phyloP scores from a whole-genome alignment of 495 filamentous ascomycete species.

The Talaromyces liani region DNA sequence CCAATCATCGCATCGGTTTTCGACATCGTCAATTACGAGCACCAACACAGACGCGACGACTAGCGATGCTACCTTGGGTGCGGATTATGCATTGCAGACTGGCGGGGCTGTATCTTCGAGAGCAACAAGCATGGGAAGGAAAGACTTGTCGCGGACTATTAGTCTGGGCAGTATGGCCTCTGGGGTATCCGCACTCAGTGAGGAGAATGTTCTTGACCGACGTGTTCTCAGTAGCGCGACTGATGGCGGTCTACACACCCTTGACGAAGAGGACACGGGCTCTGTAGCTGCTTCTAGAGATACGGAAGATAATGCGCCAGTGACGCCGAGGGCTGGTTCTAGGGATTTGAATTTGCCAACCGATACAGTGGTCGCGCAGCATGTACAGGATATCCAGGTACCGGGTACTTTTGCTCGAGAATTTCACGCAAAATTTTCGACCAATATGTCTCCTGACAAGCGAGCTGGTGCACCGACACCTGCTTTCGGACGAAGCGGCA shows the following conservation, averaged over 20 bases:
- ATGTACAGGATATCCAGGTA: constrained; percentile 80
- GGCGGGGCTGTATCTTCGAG: constrained; percentile 64
- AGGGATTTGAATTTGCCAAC: constrained; percentile 54
- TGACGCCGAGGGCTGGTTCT: constrained; percentile 42
- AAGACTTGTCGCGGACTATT: constrained; percentile 64
- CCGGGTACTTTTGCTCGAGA: constrained; percentile 83
- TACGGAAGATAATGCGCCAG: constrained; percentile 33
- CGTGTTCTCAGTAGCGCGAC: constrained; percentile 27
- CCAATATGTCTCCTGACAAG: constrained; percentile 49
- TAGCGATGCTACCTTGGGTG: constrained; percentile 68
- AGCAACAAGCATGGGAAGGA: constrained; percentile 27
- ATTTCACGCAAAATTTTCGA: constrained; percentile 57
- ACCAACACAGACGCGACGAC: constrained; percentile 49
- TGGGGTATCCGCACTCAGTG: constrained; percentile 70
- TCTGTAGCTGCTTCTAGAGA: constrained; percentile 37
- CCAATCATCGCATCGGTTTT: constrained; percentile 70
- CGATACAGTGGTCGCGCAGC: constrained; percentile 82
- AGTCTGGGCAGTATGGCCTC: constrained; percentile 96
- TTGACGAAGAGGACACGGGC: constrained; percentile 52
- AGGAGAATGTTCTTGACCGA: constrained; percentile 42
- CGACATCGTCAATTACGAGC: constrained; percentile 64
- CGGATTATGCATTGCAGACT: constrained; percentile 78
- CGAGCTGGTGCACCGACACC: constrained; percentile 42
- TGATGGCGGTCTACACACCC: constrained; percentile 49
- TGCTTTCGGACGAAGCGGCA: constrained; percentile 54